Percentiles rank a stretch among this genome's conserved stretches.
These are phyloP conservation scores for Dendrobium officinale DNA, from an alignment of 106 monocot genomes.

Conservation along the genomic window DNA sequence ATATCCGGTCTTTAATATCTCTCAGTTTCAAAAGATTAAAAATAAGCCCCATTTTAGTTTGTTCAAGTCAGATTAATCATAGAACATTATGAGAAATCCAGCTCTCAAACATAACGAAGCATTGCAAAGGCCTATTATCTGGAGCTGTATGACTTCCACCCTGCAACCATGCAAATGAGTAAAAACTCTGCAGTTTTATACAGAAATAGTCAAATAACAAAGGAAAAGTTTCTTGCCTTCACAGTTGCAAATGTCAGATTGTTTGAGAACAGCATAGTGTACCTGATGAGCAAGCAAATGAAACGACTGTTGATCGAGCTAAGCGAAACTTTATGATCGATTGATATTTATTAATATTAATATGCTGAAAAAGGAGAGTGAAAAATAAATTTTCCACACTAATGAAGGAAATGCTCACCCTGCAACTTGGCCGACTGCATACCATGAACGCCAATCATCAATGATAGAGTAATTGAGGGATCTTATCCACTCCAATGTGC, in stretches of 20 bases:
- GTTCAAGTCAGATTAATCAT: not conserved
- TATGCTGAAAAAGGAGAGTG: no score
- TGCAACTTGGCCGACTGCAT: constrained; percentile 28
- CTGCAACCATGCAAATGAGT: not conserved
- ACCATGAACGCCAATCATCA: constrained; percentile 19
- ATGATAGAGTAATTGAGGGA: constrained; percentile 11
- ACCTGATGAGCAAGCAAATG: not conserved
- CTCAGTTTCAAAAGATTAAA: no score
- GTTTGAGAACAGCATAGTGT: constrained; percentile 6
- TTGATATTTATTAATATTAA: no score
- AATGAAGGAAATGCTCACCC: constrained; percentile 11
- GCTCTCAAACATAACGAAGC: constrained; percentile 2
- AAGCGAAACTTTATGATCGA: no score
- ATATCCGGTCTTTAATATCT: no score
- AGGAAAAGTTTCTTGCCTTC: not conserved
- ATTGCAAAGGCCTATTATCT: not conserved
- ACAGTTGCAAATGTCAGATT: constrained; percentile 1
- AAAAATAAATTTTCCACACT: no score
- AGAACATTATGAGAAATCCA: not conserved
- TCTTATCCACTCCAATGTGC: constrained; percentile 13
- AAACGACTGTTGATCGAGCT: not conserved
- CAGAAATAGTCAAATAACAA: not conserved
- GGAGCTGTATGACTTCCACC: not conserved
- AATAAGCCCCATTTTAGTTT: not conserved
- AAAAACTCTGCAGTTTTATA: not conserved